phyloP scores from a whole-genome alignment of 345 rosid genomes.

The Gossypium arboreum region DNA sequence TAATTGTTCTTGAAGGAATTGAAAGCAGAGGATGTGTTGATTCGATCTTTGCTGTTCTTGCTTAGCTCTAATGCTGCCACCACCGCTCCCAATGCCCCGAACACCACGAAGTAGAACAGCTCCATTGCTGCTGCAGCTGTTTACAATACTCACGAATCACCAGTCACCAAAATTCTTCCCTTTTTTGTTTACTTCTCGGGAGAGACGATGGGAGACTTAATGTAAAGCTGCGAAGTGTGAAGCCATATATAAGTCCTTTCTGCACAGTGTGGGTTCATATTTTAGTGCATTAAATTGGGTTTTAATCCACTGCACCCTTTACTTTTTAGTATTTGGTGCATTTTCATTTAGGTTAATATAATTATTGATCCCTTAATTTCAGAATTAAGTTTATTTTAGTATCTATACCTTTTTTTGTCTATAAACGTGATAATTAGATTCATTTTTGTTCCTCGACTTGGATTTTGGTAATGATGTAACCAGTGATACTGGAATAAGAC shows the following conservation, averaged over 20 bases:
- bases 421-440: no score
- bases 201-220: constrained; percentile 2
- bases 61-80: constrained; percentile 72
- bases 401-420: no score
- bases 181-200: background rate
- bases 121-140: constrained; percentile 47
- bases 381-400: no score
- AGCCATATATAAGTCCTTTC: background rate
- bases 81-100: constrained; percentile 58
- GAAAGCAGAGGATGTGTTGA: constrained; percentile 72
- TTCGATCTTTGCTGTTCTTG: constrained; percentile 65
- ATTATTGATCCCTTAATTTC: no score
- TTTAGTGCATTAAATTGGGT: background rate
- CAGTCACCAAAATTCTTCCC: background rate
- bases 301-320: background rate
- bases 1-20: constrained; percentile 84
- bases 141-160: background rate
- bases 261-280: background rate
- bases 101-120: constrained; percentile 58
- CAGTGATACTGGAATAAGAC: rapidly evolving
- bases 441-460: no score
- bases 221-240: background rate
- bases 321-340: background rate
- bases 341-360: background rate
- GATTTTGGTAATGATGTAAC: no score